Percentiles rank a stretch among this genome's conserved stretches.
Evolutionary conservation across 805 yeast species (phyloP).

Genomic region (Spathaspora gorwiae): DNA sequence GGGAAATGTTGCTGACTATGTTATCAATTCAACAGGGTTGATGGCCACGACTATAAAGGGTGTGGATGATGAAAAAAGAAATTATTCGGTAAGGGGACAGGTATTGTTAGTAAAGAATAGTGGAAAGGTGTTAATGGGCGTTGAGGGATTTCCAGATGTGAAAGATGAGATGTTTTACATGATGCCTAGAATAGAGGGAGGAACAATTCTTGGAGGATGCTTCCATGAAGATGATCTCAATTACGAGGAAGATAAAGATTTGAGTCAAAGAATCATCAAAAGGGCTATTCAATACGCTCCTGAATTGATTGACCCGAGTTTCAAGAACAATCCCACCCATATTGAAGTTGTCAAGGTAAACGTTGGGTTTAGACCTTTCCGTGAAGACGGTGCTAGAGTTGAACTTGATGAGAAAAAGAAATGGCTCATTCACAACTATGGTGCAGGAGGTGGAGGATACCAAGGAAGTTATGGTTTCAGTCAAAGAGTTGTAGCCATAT

Average conservation of each 20-base stretch:
- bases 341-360: conserved; percentile 28
- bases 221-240: conserved; percentile 14
- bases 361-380: conserved; percentile 37
- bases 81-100: conserved; percentile 59
- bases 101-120: conserved; percentile 49
- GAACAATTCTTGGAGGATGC: conserved; percentile 61
- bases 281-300: conserved; percentile 43
- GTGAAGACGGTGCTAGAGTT: conserved; percentile 32
- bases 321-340: conserved; percentile 19
- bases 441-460: conserved; percentile 75
- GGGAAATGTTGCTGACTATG: conserved; percentile 41
- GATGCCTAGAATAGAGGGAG: conserved; percentile 75
- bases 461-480: conserved; percentile 70
- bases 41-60: conserved; percentile 42
- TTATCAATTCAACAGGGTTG: conserved; percentile 58
- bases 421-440: conserved; percentile 59
- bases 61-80: conserved; percentile 35
- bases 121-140: conserved; percentile 24
- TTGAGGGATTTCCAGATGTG: conserved; percentile 26
- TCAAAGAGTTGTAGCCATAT: conserved; percentile 29
- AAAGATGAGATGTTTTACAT: conserved; percentile 49
- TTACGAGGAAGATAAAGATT: conserved; percentile 32
- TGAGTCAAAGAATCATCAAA: conserved; percentile 44
- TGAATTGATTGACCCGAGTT: conserved; percentile 26
- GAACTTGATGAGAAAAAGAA: conserved; percentile 21